Conservation (phyloP, 768 basidiomycete genomes). For the Mycena albidolilacea region DNA sequence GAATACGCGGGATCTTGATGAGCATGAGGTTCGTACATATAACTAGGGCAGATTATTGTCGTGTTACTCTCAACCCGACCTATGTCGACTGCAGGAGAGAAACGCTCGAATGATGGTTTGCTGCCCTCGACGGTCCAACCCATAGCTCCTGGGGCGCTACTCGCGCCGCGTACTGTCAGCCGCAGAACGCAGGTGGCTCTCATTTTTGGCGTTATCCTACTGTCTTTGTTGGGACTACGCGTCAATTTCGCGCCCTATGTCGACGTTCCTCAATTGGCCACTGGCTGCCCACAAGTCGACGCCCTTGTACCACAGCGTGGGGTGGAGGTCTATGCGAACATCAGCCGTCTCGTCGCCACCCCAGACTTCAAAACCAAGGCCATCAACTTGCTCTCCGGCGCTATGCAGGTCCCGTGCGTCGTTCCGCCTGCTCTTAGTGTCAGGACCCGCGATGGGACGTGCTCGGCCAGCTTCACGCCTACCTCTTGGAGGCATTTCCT, state of each 20-base stretch:
- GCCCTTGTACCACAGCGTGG: constrained; percentile 17
- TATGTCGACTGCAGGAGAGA: background rate
- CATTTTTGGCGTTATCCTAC: background rate
- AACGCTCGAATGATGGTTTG: background rate
- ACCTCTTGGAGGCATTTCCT: constrained; percentile 63
- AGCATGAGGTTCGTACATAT: too few species aligned
- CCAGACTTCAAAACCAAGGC: constrained; percentile 43
- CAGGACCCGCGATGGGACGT: constrained; percentile 64
- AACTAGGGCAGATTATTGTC: too few species aligned
- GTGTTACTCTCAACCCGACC: too few species aligned
- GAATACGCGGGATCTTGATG: too few species aligned
- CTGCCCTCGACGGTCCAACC: background rate
- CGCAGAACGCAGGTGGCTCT: background rate
- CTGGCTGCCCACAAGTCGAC: constrained; percentile 33
- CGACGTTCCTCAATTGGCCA: background rate
- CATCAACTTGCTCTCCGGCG: constrained; percentile 48
- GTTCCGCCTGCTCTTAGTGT: background rate
- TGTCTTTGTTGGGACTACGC: background rate
- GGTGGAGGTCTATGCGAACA: constrained; percentile 16
- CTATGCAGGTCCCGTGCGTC: constrained; percentile 47
- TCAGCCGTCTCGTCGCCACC: constrained; percentile 36
- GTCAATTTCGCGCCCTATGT: background rate
- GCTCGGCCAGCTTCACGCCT: constrained; percentile 57
- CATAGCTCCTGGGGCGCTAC: too few species aligned
- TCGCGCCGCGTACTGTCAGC: background rate